phyloP scores from a whole-genome alignment of 2,329 filamentous ascomycete species.

The Alternaria rosae region DNA sequence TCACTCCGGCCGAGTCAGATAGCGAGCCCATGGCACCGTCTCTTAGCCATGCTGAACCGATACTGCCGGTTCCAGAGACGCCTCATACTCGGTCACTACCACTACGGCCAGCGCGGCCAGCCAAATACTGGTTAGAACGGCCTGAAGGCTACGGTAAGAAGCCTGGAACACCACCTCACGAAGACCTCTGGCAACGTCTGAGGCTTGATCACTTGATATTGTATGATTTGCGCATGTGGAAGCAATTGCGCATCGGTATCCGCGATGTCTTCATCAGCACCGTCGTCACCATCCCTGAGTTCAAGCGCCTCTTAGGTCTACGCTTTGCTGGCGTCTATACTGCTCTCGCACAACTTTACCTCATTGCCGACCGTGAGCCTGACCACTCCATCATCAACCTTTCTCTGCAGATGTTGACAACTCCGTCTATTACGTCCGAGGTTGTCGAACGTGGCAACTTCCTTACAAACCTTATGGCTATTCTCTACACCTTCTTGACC shows the following conservation, averaged over 20 bases:
- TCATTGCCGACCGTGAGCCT: slow-evolving; percentile 94
- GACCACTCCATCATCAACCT: slow-evolving; percentile 99
- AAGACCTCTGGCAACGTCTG: slow-evolving; percentile 88
- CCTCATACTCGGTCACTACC: slow-evolving; percentile 60
- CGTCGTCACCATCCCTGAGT: slow-evolving; percentile 92
- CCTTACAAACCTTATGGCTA: slow-evolving; percentile 91
- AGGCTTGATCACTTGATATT: slow-evolving; percentile 93
- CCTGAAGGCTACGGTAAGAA: slow-evolving; percentile 72
- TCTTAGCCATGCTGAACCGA: slow-evolving; percentile 69
- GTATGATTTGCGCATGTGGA: slow-evolving; percentile 96
- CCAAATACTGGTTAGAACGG: slow-evolving; percentile 85
- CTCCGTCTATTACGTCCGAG: slow-evolving; percentile 94
- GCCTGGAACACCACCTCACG: slow-evolving; percentile 72
- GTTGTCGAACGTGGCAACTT: slow-evolving; percentile 96
- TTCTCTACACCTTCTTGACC: slow-evolving; percentile 95
- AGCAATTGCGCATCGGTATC: slow-evolving; percentile 88
- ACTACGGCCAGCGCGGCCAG: slow-evolving; percentile 67
- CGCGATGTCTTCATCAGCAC: slow-evolving; percentile 95
- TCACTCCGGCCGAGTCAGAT: slow-evolving; percentile 76
- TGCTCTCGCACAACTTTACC: slow-evolving; percentile 88
- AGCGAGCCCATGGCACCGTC: slow-evolving; percentile 72
- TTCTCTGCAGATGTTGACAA: slow-evolving; percentile 94
- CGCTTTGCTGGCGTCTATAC: slow-evolving; percentile 97
- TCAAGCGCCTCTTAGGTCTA: slow-evolving; percentile 91
- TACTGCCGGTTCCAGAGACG: slow-evolving; percentile 81